A percentile compares a stretch with the other conserved stretches of the same genome.
These are phyloP conservation scores for Posidonia oceanica DNA, from an alignment of 116 monocot species.

Conservation along the genomic window DNA sequence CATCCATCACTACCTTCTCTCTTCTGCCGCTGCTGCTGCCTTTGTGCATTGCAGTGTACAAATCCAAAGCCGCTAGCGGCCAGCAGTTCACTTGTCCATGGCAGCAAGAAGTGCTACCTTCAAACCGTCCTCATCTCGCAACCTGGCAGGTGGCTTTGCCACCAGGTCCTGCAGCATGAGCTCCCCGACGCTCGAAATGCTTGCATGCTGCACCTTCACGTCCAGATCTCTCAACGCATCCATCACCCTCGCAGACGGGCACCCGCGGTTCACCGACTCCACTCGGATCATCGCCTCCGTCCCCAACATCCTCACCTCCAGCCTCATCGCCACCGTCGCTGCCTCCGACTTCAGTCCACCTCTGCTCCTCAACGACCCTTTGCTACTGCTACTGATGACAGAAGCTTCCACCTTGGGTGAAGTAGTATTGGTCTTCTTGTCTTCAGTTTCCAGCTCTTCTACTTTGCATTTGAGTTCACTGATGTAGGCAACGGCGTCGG, in stretches of 20 bases:
- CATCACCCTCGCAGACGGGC: conserved; percentile 21
- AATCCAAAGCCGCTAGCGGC: too few relatives aligned
- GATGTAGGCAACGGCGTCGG: conserved; percentile 23
- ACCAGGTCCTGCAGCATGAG: conserved; percentile 24
- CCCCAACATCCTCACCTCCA: conserved; percentile 14
- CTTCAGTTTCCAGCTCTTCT: conserved; percentile 12
- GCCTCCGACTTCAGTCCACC: not conserved
- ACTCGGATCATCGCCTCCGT: conserved; percentile 11
- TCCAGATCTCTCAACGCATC: conserved; percentile 16
- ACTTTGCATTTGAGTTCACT: conserved; percentile 8
- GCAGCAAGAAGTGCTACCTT: conserved; percentile 13
- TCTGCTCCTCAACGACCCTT: too few relatives aligned
- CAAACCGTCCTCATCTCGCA: conserved; percentile 5
- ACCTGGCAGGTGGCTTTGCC: conserved; percentile 4
- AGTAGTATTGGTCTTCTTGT: conserved; percentile 6
- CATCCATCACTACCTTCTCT: too few relatives aligned
- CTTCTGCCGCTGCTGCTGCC: too few relatives aligned
- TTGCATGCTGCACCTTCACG: conserved; percentile 19
- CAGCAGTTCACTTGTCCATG: not conserved
- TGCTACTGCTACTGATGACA: too few relatives aligned
- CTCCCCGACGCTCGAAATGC: conserved; percentile 14
- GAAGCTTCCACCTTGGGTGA: too few relatives aligned
- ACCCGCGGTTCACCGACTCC: conserved; percentile 5
- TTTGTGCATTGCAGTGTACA: too few relatives aligned
- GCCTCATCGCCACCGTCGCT: conserved; percentile 1